Percentiles rank a stretch among this genome's conserved stretches.
Evolutionary conservation across 163 green algal genomes (phyloP).

Genomic region (Chlamydomonas reinhardtii): DNA sequence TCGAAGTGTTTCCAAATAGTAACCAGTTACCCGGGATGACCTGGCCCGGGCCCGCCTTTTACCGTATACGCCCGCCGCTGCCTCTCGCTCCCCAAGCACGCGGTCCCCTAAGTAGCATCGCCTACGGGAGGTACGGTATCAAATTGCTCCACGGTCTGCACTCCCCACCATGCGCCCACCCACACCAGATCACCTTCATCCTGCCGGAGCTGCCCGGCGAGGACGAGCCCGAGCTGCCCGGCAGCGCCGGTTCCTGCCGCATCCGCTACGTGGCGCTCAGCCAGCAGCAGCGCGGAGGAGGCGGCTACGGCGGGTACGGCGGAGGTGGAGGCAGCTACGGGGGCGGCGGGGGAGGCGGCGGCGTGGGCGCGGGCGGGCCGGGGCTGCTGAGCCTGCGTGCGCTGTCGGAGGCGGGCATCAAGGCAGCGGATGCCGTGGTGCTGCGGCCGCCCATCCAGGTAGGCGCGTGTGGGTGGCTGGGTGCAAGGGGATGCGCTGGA

Average conservation of each 20-base stretch:
- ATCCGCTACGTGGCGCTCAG: constrained; percentile 52
- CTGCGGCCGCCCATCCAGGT: constrained; percentile 46
- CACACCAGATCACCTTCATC: constrained; percentile 50
- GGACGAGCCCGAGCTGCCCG: constrained; percentile 33
- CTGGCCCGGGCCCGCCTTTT: background rate
- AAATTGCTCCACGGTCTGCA: too few species aligned
- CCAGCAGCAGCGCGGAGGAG: too few species aligned
- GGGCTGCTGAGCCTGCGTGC: background rate
- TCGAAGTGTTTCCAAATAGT: too few species aligned
- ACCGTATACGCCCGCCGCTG: too few species aligned
- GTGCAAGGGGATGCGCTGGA: too few species aligned
- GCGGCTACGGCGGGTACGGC: background rate
- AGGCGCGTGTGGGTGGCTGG: background rate
- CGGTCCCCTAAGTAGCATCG: too few species aligned
- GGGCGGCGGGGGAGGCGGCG: background rate
- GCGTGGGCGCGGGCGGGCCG: too few species aligned
- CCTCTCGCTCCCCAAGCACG: too few species aligned
- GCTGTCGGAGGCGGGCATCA: constrained; percentile 66
- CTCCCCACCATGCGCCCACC: too few species aligned
- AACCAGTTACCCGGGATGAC: too few species aligned
- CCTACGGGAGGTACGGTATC: too few species aligned
- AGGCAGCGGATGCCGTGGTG: constrained; percentile 65
- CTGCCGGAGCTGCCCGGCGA: constrained; percentile 17
- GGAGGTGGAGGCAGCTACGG: background rate
- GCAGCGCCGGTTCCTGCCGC: constrained; percentile 27